Base-by-base conservation (phyloP, 805 yeast genomes). In the Starmerella stellata region DNA sequence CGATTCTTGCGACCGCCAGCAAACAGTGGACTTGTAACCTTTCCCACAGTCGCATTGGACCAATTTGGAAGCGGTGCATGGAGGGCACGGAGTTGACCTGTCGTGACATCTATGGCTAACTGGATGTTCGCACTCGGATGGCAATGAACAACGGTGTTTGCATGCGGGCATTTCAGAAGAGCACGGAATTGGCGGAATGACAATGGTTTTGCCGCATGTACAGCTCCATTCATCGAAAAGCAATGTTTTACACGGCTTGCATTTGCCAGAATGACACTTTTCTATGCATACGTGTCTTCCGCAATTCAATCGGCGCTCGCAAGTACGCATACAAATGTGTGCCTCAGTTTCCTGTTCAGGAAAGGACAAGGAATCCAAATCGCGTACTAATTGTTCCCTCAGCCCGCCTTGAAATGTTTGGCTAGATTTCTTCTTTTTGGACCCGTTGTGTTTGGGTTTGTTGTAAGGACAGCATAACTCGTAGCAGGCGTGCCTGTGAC, bases 101-200 rank as follows among this genome's bases (percentile, higher is more conserved):
- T 36, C 42, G 27, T 45, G 49, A 27, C 49, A 45, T 13, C 23
- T 23, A 37, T 45, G 49, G 15, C 41, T 46, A 7, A 48, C 43
- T 5, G 50, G 45, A 37, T 54, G 58, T n/a, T 55, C 58, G 38
- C 58, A 54, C 7, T 42, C 21, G n/a, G 46, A 47, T 8, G 32
- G 40, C n/a, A 47, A 25, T n/a, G 40, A 41, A 41, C 58, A 54
- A n/a, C 21, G 47, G 18, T 40, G 38, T 1, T 24, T 17, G 38
- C 58, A 54, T 7, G 19, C 24, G 1, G 58, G 58, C 4, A 51
- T 46, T 2, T 27, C 29, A 4, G 55, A 43, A 5, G 58, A 58
- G 35, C 58, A 54, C 2, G 52, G 44, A 9, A 52, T 46, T 2
- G 58, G 58, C 11, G 58, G 57, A 42, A 40, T 38, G 24, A 52